Percentiles rank a stretch among this genome's conserved stretches.
Conservation (phyloP, 116 monocot species). For the Iris pallida region DNA sequence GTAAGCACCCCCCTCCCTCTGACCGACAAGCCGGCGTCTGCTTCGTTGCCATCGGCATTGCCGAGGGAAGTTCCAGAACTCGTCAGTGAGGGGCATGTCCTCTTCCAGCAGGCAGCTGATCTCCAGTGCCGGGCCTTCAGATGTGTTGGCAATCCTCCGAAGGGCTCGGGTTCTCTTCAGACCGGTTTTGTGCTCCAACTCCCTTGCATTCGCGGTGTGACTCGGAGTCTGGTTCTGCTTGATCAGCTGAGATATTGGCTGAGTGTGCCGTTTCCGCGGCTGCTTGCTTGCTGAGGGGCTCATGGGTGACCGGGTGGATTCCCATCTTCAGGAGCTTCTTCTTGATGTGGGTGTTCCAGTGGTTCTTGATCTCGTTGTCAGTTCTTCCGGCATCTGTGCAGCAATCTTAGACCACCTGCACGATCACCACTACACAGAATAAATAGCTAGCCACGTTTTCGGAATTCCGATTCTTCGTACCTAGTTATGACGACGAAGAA, state of each 20-base stretch:
- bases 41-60: conserved; percentile 1
- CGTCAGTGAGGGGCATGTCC: conserved; percentile 17
- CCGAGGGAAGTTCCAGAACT: conserved; percentile 15
- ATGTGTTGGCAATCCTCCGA: conserved; percentile 13
- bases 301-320: conserved; percentile 68
- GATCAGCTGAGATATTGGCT: conserved; percentile 16
- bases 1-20: conserved; percentile 25
- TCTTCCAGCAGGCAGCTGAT: conserved; percentile 19
- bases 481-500: neutral
- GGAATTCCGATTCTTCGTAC: neutral
- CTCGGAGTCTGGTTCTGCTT: too few species aligned
- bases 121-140: conserved; percentile 4
- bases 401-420: conserved; percentile 90
- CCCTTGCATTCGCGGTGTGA: neutral
- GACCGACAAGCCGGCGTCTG: neutral
- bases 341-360: conserved; percentile 92
- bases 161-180: conserved; percentile 7
- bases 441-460: neutral
- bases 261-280: neutral
- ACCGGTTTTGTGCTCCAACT: neutral
- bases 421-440: neutral
- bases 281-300: conserved; percentile 31
- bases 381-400: conserved; percentile 68
- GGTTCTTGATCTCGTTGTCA: conserved; percentile 88
- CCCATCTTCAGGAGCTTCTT: conserved; percentile 86